Evolutionary conservation across 1,139 yeast species (phyloP).

Genomic region (Yamadazyma buinensis): DNA sequence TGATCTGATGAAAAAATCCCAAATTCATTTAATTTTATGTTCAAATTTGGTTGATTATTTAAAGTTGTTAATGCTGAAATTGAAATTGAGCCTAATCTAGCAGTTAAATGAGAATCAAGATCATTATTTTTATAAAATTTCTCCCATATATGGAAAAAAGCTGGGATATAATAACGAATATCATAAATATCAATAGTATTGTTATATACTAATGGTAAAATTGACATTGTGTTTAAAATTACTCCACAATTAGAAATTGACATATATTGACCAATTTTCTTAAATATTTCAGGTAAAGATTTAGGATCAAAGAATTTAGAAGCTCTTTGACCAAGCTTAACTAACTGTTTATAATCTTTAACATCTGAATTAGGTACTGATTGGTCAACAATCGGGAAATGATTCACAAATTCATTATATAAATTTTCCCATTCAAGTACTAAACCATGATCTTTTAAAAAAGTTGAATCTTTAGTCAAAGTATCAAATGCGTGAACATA

Average conservation of each 20-base stretch:
- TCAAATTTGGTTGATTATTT: constrained; percentile 20
- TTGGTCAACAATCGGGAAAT: constrained; percentile 31
- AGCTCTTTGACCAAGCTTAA: constrained; percentile 46
- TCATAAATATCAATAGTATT: constrained; percentile 30
- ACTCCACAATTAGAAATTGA: constrained; percentile 57
- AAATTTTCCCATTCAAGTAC: constrained; percentile 53
- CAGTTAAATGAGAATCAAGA: constrained; percentile 65
- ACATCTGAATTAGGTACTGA: constrained; percentile 31
- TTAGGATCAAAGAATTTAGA: constrained; percentile 40
- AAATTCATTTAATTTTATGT: constrained; percentile 25
- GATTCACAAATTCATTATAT: constrained; percentile 32
- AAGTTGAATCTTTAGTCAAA: constrained; percentile 48
- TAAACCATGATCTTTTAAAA: constrained; percentile 38
- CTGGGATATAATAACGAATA: constrained; percentile 54
- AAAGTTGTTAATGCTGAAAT: constrained; percentile 41
- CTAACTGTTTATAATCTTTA: constrained; percentile 41
- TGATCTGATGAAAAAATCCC: constrained; percentile 69
- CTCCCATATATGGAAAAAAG: constrained; percentile 74
- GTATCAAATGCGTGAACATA: constrained; percentile 64
- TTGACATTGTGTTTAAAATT: constrained; percentile 54
- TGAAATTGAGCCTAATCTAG: constrained; percentile 62
- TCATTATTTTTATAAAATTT: constrained; percentile 54
- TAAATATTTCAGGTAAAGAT: constrained; percentile 32
- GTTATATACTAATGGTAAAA: constrained; percentile 42
- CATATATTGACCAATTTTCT: constrained; percentile 43